phyloP scores from a whole-genome alignment of 2,329 filamentous ascomycete species.

The Pochonia chlamydosporia region DNA sequence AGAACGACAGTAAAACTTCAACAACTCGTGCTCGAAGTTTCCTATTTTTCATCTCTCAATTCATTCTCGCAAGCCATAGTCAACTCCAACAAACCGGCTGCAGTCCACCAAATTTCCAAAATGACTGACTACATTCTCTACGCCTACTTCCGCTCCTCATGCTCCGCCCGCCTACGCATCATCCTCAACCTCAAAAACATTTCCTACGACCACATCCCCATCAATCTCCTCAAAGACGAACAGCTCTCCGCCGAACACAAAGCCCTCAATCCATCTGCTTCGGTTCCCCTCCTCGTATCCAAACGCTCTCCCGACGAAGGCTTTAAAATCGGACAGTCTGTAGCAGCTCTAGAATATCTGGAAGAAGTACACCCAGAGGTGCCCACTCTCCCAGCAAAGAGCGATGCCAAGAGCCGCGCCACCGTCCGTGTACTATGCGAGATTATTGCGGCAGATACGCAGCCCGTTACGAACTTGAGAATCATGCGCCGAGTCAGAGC shows the following conservation, averaged over 20 bases:
- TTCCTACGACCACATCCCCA: constrained; percentile 35
- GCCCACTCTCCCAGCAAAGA: constrained; percentile 43
- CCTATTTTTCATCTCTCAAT: not conserved
- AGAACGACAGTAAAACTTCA: not conserved
- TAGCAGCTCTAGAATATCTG: constrained; percentile 57
- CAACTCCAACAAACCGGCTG: no score
- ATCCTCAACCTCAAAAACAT: constrained; percentile 51
- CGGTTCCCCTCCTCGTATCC: constrained; percentile 48
- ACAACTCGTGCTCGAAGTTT: not conserved
- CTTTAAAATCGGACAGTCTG: constrained; percentile 48
- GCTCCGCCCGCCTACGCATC: constrained; percentile 55
- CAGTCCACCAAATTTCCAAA: no score
- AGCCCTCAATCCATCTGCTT: constrained; percentile 45
- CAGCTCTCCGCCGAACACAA: constrained; percentile 40
- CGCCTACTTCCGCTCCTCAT: constrained; percentile 58
- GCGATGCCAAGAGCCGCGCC: constrained; percentile 37
- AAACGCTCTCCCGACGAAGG: constrained; percentile 17
- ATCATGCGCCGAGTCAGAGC: constrained; percentile 43
- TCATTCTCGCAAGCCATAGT: not conserved
- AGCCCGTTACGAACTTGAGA: constrained; percentile 54
- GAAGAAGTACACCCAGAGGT: constrained; percentile 45
- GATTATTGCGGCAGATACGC: constrained; percentile 52
- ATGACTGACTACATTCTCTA: constrained; percentile 38
- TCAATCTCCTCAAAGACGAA: constrained; percentile 51
- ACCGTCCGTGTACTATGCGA: constrained; percentile 45